Conservation (phyloP, 2,329 filamentous ascomycete genomes). For the Plenodomus tracheiphilus region DNA sequence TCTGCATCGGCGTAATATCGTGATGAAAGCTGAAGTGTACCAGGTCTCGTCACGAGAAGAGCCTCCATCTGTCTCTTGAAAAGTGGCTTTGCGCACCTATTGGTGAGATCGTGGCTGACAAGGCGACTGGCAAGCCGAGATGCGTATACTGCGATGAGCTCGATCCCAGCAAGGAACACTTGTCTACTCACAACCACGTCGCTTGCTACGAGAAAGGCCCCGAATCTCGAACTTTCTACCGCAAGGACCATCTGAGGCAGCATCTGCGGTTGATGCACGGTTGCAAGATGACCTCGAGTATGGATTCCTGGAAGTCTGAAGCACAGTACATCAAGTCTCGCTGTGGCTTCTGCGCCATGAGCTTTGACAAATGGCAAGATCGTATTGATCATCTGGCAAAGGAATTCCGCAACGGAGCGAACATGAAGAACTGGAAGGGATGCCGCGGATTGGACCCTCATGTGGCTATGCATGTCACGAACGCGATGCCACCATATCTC, state of each 20-base stretch:
- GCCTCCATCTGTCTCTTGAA: conserved; percentile 44
- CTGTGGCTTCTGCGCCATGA: conserved; percentile 57
- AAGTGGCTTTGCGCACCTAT: conserved; percentile 61
- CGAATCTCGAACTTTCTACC: conserved; percentile 65
- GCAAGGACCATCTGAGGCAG: conserved; percentile 66
- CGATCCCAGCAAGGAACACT: conserved; percentile 59
- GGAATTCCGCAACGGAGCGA: conserved; percentile 58
- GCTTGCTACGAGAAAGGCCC: conserved; percentile 69
- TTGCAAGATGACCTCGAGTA: conserved; percentile 63
- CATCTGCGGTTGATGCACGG: conserved; percentile 64
- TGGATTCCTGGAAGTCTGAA: conserved; percentile 67
- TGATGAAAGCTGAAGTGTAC: conserved; percentile 17
- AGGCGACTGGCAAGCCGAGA: conserved; percentile 58
- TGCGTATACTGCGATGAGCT: conserved; percentile 63
- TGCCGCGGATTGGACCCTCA: conserved; percentile 56
- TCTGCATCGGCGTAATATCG: neutral
- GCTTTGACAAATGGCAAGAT: conserved; percentile 56
- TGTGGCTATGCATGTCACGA: conserved; percentile 53
- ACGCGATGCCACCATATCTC: conserved; percentile 57
- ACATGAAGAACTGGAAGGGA: conserved; percentile 60
- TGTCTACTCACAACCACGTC: conserved; percentile 63
- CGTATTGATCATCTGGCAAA: conserved; percentile 58
- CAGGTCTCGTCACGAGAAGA: conserved; percentile 47
- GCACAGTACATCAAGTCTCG: conserved; percentile 58
- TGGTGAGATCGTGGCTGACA: conserved; percentile 60